Percentiles rank a stretch among this genome's conserved stretches.
These are phyloP conservation scores for Quercus alba DNA, from an alignment of 306 rosid species.

Conservation along the genomic window DNA sequence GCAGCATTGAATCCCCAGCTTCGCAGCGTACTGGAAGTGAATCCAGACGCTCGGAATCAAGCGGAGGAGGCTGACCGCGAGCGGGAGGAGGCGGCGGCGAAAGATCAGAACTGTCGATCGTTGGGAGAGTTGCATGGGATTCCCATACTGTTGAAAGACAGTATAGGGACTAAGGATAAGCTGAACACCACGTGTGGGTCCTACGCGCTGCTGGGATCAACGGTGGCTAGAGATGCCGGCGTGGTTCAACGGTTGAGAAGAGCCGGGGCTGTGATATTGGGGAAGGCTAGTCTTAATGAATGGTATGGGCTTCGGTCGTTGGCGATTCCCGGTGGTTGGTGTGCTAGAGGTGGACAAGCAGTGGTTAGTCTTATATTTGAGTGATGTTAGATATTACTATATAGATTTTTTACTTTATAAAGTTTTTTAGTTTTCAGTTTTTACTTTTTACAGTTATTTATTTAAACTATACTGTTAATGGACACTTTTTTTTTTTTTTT, in stretches of 20 bases:
- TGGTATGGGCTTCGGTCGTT: conserved; percentile 46
- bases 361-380: conserved; percentile 28
- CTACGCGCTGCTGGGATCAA: conserved; percentile 53
- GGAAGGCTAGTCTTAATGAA: conserved; percentile 53
- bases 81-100: conserved; percentile 14
- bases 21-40: conserved; percentile 55
- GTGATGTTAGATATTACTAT: too few species aligned
- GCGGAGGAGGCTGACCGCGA: conserved; percentile 54
- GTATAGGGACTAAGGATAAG: conserved; percentile 48
- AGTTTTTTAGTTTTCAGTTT: too few species aligned
- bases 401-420: too few species aligned
- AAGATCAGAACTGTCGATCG: neutral
- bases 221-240: conserved; percentile 54
- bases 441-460: too few species aligned
- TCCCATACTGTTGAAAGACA: conserved; percentile 62
- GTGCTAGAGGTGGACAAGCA: conserved; percentile 53
- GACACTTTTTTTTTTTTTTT: too few species aligned
- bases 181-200: conserved; percentile 60
- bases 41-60: conserved; percentile 53
- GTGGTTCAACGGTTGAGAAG: conserved; percentile 46
- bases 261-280: conserved; percentile 53
- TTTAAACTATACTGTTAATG: too few species aligned
- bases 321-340: conserved; percentile 35
- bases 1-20: conserved; percentile 47
- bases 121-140: conserved; percentile 47